Percentiles rank a stretch among this genome's conserved stretches.
These are phyloP conservation scores for Allantophomopsis lycopodina DNA, from an alignment of 2,329 filamentous ascomycete species.

Conservation along the genomic window DNA sequence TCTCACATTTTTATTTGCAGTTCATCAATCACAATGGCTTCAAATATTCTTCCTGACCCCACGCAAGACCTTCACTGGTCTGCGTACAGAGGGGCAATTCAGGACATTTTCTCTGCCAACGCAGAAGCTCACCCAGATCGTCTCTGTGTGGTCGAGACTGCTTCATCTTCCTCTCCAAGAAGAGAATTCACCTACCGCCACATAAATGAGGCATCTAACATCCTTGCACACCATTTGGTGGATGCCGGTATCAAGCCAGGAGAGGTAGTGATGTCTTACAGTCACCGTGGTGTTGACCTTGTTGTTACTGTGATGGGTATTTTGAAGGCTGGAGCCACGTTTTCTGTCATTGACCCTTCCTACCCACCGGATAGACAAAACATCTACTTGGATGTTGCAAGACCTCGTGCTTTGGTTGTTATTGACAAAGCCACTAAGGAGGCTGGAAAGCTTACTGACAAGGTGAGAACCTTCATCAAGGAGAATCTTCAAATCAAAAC, in stretches of 20 bases:
- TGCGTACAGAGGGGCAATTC: slow-evolving; percentile 42
- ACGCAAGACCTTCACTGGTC: slow-evolving; percentile 45
- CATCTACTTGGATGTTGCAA: slow-evolving; percentile 70
- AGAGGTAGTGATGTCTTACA: slow-evolving; percentile 90
- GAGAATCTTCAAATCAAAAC: slow-evolving; percentile 61
- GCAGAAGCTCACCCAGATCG: slow-evolving; percentile 50
- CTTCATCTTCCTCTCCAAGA: slow-evolving; percentile 33
- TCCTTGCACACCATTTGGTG: slow-evolving; percentile 66
- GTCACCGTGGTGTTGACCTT: slow-evolving; percentile 67
- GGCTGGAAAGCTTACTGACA: slow-evolving; percentile 44
- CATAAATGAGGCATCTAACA: slow-evolving; percentile 75
- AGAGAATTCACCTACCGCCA: slow-evolving; percentile 71
- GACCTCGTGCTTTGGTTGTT: slow-evolving; percentile 56
- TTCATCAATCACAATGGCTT: background rate
- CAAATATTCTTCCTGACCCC: slow-evolving; percentile 29
- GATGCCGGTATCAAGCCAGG: slow-evolving; percentile 60
- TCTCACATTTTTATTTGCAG: background rate
- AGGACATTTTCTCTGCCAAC: slow-evolving; percentile 43
- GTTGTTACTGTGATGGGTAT: slow-evolving; percentile 72
- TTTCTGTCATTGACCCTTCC: slow-evolving; percentile 61
- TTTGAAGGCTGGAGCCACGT: slow-evolving; percentile 31
- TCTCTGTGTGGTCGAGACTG: slow-evolving; percentile 54
- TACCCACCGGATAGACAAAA: slow-evolving; percentile 74
- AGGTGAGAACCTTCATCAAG: slow-evolving; percentile 52
- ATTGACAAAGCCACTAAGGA: slow-evolving; percentile 62